Base-by-base conservation (phyloP, 2,329 filamentous ascomycete genomes). In the Stagonosporopsis cucurbitacearum region DNA sequence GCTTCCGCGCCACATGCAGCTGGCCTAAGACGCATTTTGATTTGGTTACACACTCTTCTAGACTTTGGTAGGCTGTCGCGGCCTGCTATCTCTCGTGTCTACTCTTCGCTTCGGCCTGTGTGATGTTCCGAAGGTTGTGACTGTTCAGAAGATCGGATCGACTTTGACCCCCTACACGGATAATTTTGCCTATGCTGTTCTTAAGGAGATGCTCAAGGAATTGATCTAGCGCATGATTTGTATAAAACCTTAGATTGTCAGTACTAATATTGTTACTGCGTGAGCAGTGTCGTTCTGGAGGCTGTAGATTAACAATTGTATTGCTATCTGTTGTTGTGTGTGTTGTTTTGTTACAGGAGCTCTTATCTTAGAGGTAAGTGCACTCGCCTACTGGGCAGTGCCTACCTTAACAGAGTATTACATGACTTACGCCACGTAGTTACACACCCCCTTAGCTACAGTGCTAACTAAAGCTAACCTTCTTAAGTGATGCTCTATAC, bases 81-180 rank as follows among this genome's bases (percentile, higher is more conserved):
- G 62, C 33, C 19, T 57, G 22, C 2, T 50, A 64, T 22, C 48
- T 47, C 39, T 70, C 69, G 0, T 39, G 52, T 26, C 59, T 66
- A 0, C 64, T 72, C 33, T 67, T 71, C 0, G 33, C 25, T 41
- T 69, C 64, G 11, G 17, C 33, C 17, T 63, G 48, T 11, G 59
- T 36, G 6, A 71, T 44, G 12, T 51, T 43, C 2, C 79, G 74
- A 6, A 89, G 77, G 50, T 84, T 87, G n/a, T 82, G 67, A 0
- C 66, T 65, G 8, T 81, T 65, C 0, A 90, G 71, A 1, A 72
- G 62, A 26, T 83, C 79, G 0, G 84, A 86, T 54, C 86, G 84
- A 1, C 81, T 86, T 15, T 80, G 79, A 0, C 79, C 80, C 0
- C 88, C 88, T 5, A 91, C 83, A 0, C 88, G 84, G 23, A 90